phyloP scores from a whole-genome alignment of 2,329 filamentous ascomycete species.

The Exophiala sideris region DNA sequence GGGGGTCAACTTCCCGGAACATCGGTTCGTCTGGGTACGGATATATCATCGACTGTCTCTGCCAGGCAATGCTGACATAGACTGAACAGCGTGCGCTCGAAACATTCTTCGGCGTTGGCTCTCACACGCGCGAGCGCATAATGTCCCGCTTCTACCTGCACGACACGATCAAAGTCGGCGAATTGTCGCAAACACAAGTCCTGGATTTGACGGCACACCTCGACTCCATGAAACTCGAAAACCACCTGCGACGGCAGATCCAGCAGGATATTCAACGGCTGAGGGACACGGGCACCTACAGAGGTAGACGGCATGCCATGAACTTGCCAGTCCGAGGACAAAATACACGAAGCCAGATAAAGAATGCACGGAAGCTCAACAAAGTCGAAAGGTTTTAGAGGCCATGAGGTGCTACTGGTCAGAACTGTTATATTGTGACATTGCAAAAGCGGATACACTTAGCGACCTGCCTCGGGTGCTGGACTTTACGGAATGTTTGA shows the following conservation, averaged over 20 bases:
- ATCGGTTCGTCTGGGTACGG: conserved; percentile 74
- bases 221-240: conserved; percentile 90
- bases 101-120: conserved; percentile 81
- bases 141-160: conserved; percentile 89
- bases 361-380: conserved; percentile 58
- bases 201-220: conserved; percentile 80
- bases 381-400: conserved; percentile 52
- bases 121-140: conserved; percentile 65
- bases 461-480: too few relatives aligned
- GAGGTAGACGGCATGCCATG: conserved; percentile 90
- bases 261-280: conserved; percentile 81
- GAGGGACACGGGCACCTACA: conserved; percentile 85
- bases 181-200: conserved; percentile 70
- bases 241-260: conserved; percentile 72
- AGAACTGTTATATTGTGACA: too few relatives aligned
- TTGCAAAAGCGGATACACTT: too few relatives aligned
- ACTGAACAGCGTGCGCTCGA: conserved; percentile 57
- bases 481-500: too few relatives aligned
- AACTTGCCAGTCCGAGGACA: conserved; percentile 87
- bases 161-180: conserved; percentile 72
- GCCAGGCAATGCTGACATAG: background rate
- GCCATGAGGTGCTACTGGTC: conserved; percentile 8
- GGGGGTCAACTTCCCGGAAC: conserved; percentile 80
- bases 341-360: conserved; percentile 72
- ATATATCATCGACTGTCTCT: conserved; percentile 10